Percentiles rank a stretch among this genome's conserved stretches.
These are phyloP conservation scores for Collybia mongolica DNA, from an alignment of 768 basidiomycete species.

Conservation along the genomic window DNA sequence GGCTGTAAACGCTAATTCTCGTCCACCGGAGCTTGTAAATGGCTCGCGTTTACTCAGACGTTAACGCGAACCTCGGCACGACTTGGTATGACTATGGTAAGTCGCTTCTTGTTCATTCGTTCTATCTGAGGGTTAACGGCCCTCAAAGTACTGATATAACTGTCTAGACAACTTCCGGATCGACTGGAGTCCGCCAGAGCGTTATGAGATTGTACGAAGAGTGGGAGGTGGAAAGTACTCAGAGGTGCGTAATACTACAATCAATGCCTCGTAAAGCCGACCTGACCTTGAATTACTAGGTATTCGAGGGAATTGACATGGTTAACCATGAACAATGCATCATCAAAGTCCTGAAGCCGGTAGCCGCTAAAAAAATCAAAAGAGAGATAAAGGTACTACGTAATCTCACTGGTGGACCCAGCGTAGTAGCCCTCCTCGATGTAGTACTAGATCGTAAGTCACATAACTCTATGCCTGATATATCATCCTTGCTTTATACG, in stretches of 20 bases:
- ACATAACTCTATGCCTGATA: neutral
- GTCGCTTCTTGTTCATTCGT: slow-evolving; percentile 12
- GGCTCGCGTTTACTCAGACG: slow-evolving; percentile 55
- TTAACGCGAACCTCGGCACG: slow-evolving; percentile 54
- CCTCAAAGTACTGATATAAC: neutral
- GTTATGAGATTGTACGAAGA: slow-evolving; percentile 64
- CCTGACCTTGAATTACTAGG: slow-evolving; percentile 26
- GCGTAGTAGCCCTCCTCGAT: slow-evolving; percentile 64
- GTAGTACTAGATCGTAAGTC: slow-evolving; percentile 57
- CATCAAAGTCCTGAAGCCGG: slow-evolving; percentile 75
- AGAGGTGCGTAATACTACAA: slow-evolving; percentile 38
- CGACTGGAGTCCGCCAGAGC: slow-evolving; percentile 65
- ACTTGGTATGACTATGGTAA: slow-evolving; percentile 66
- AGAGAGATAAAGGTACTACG: slow-evolving; percentile 74
- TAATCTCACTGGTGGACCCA: slow-evolving; percentile 69
- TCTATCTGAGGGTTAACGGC: neutral
- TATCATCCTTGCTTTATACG: neutral
- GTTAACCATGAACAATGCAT: slow-evolving; percentile 53
- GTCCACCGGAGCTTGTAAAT: slow-evolving; percentile 23
- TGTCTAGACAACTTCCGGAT: slow-evolving; percentile 52
- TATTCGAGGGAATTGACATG: slow-evolving; percentile 61
- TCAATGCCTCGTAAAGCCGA: neutral
- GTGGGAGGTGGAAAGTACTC: slow-evolving; percentile 68
- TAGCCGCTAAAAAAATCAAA: slow-evolving; percentile 70
- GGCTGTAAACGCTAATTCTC: slow-evolving; percentile 4